phyloP scores from a whole-genome alignment of 164 flowering plant genomes.

The Berberis thunbergii region DNA sequence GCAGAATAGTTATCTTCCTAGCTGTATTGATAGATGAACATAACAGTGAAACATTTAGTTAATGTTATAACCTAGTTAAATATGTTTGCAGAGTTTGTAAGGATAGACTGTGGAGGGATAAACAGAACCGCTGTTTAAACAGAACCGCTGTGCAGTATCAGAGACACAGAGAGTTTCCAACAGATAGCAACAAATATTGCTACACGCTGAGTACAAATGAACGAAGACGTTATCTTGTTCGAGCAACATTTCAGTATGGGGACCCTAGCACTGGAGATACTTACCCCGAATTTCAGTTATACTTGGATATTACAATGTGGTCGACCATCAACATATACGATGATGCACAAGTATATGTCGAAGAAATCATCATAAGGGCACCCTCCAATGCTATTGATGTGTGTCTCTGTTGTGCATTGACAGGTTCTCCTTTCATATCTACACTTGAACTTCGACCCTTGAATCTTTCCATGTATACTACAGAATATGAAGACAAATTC shows the following conservation, averaged over 20 bases:
- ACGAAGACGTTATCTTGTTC: constrained; percentile 68
- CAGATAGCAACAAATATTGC: constrained; percentile 72
- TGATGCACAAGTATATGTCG: constrained; percentile 48
- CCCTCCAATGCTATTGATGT: constrained; percentile 55
- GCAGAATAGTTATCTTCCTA: too few relatives aligned
- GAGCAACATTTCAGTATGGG: constrained; percentile 84
- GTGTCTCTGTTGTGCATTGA: constrained; percentile 79
- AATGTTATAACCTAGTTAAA: not conserved
- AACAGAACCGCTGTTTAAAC: too few relatives aligned
- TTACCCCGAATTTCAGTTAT: constrained; percentile 72
- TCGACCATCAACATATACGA: constrained; percentile 57
- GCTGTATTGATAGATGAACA: not conserved
- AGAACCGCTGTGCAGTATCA: constrained; percentile 29
- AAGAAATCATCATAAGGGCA: constrained; percentile 85
- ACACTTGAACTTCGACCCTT: constrained; percentile 86
- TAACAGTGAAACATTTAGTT: not conserved
- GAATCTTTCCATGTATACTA: constrained; percentile 85
- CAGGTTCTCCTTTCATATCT: constrained; percentile 87
- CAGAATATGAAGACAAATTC: constrained; percentile 74
- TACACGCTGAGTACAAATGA: constrained; percentile 48
- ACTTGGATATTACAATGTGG: constrained; percentile 84
- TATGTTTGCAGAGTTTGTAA: constrained; percentile 68
- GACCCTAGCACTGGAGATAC: constrained; percentile 34
- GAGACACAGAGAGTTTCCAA: constrained; percentile 63
- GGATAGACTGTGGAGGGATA: constrained; percentile 87